Conservation (phyloP, 2,329 filamentous ascomycete species). For the Geosmithia morbida region DNA sequence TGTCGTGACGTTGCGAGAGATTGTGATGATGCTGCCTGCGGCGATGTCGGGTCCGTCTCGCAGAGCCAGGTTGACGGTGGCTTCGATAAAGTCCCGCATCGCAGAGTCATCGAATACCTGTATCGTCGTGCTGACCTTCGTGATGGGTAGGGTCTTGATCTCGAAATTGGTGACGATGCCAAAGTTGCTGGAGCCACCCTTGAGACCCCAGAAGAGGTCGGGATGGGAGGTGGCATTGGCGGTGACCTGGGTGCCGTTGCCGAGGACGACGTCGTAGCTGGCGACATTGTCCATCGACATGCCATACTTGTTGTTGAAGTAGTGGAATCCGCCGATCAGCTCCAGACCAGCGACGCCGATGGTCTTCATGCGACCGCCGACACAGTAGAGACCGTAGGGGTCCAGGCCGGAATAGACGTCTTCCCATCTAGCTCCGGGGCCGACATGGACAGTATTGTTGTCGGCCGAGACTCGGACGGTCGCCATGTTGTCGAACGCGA, state of each 20-base stretch:
- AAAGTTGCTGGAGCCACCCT: conserved; percentile 27
- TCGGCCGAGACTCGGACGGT: conserved; percentile 14
- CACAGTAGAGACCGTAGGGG: conserved; percentile 14
- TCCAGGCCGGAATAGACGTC: conserved; percentile 21
- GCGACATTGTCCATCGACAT: conserved; percentile 30
- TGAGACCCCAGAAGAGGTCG: conserved; percentile 29
- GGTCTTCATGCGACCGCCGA: conserved; percentile 22
- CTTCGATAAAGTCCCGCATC: no score
- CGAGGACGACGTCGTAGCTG: conserved; percentile 31
- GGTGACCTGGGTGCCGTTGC: conserved; percentile 25
- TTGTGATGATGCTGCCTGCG: no score
- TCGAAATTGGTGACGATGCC: conserved; percentile 18
- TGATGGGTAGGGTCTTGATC: conserved; percentile 12
- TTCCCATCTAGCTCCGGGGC: conserved; percentile 22
- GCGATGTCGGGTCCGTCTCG: no score
- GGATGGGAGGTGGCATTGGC: conserved; percentile 17
- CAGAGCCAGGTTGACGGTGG: no score
- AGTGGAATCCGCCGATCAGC: conserved; percentile 33
- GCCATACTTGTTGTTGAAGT: conserved; percentile 27
- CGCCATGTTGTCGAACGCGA: no score
- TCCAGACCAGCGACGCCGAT: conserved; percentile 29
- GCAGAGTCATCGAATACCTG: no score
- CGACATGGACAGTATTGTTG: conserved; percentile 15
- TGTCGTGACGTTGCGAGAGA: no score
- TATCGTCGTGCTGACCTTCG: no score